Evolutionary conservation across 2,329 filamentous ascomycete genomes (phyloP), one percentile per base, ranked within the genome.

Genomic region (Colletotrichum sublineola): DNA sequence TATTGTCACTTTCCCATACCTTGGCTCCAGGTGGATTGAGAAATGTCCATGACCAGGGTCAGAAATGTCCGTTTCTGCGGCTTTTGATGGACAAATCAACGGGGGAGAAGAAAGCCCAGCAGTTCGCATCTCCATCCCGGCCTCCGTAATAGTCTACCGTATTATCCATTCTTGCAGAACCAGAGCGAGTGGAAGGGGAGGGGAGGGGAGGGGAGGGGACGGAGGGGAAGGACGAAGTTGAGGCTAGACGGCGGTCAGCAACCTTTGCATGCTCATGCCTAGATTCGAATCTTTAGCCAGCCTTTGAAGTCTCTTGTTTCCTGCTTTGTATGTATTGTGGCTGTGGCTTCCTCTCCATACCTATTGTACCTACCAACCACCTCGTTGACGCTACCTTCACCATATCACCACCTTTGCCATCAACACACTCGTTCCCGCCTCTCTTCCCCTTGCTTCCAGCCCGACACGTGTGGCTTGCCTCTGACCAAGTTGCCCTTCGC

Each of bases 391-490:
- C 44, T 58, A 18, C 68, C 52, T 60, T 52, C 57, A 44, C 29
- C 44, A 38, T 38, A 60, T 40, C 52, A 44, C n/a, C 64, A 33
- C 40, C 38, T 56, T 61, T 53, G 48, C 60, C 53, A 36, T 52
- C 52, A 20, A 58, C 69, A 55, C 58, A 46, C 11, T 48, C 65
- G 38, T 55, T 69, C 14, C 46, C 20, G 44, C 57, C 67, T 56
- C 29, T 57, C 67, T 33, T 42, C n/a, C 44, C 2, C 57, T 50
- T 29, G 33, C 56, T 50, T 14, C 31, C 33, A 18, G 31, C 40
- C 68, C 33, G 11, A 6, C 66, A 20, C 36, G 44, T 53, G 33
- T 69, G 20, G 69, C 60, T 61, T 72, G 66, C 31, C 9, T 68
- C 53, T n/a, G 57, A 55, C 56, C 40, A 40, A 24, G 33, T 36